Conservation (phyloP, 2,329 filamentous ascomycete species). For the Parastagonospora nodorum region DNA sequence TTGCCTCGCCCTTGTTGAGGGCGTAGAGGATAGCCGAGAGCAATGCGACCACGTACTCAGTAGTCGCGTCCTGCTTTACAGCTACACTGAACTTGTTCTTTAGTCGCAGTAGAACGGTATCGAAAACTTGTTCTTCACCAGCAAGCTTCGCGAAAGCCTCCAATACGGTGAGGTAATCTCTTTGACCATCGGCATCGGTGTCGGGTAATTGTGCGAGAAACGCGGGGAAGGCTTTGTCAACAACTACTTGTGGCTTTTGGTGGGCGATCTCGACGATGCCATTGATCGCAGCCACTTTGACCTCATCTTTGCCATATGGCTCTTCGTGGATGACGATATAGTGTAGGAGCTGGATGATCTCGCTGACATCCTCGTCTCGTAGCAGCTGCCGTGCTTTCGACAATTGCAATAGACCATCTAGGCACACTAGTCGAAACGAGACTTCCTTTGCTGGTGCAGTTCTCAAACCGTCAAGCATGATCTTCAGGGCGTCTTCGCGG, state of each 20-base stretch:
- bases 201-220: constrained; percentile 70
- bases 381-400: constrained; percentile 49
- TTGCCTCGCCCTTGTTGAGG: constrained; percentile 60
- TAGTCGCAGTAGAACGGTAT: constrained; percentile 65
- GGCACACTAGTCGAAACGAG: constrained; percentile 54
- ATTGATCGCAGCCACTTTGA: constrained; percentile 63
- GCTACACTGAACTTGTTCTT: constrained; percentile 66
- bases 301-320: constrained; percentile 59
- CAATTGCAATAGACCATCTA: constrained; percentile 53
- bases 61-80: constrained; percentile 57
- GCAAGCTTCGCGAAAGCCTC: constrained; percentile 69
- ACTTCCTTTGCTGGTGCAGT: constrained; percentile 55
- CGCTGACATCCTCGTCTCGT: constrained; percentile 48
- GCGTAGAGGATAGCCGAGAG: constrained; percentile 66
- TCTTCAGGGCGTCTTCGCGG: constrained; percentile 48
- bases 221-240: constrained; percentile 68
- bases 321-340: constrained; percentile 66
- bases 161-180: constrained; percentile 60
- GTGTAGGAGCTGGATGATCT: constrained; percentile 65
- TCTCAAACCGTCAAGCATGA: constrained; percentile 50
- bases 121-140: constrained; percentile 65
- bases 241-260: constrained; percentile 65
- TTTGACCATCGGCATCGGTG: constrained; percentile 53
- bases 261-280: constrained; percentile 66
- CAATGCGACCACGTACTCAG: constrained; percentile 63